Base-by-base conservation (phyloP, 2,329 filamentous ascomycete genomes). In the Aspergillus neotritici region DNA sequence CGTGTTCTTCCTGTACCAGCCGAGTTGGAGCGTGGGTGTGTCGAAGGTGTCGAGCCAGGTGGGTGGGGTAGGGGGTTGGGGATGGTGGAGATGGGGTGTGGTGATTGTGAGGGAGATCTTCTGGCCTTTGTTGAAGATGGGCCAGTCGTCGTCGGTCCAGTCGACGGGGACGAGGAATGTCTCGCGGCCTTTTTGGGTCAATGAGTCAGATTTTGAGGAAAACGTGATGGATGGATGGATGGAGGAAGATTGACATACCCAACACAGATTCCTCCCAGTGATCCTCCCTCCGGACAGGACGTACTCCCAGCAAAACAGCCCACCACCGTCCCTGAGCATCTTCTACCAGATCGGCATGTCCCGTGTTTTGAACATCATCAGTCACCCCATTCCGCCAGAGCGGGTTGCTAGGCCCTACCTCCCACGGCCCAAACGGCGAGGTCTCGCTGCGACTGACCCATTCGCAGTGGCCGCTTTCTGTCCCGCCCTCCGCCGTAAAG, bases 381-480 rank as follows among this genome's bases (percentile, higher is more conserved):
- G 69, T 60, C 0, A 66, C 59, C 0, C 71, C 71, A 41, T 76
- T 76, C 3, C 66, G 76, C 35, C 83, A 63, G 33, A 84, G 70
- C 35, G 80, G 70, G 42, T 79, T 78, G 36, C 76, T 63, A 0
- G 80, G 79, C 31, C 80, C 78, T 1, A 72, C 60, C 52, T 82
- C 76, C 61, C 83, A 86, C 0, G 81, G 80, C 0, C 82, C 82
- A 68, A 77, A 80, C 58, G 57, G 73, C 52, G 41, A 68, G 56
- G 5, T 73, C 68, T 40, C 76, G 69, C 47, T 81, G 65, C 76
- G 69, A 40, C 68, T 64, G 3, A 85, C 71, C 21, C 80, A 84
- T 53, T 75, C 76, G 3, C 78, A 75, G 52, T 85, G 82, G 0
- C 75, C 71, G 46, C 78, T 79, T 4, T 74, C 80, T 0, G 76